Conservation (phyloP, 352 stramenopile species). For the Achlya hypogyna region DNA sequence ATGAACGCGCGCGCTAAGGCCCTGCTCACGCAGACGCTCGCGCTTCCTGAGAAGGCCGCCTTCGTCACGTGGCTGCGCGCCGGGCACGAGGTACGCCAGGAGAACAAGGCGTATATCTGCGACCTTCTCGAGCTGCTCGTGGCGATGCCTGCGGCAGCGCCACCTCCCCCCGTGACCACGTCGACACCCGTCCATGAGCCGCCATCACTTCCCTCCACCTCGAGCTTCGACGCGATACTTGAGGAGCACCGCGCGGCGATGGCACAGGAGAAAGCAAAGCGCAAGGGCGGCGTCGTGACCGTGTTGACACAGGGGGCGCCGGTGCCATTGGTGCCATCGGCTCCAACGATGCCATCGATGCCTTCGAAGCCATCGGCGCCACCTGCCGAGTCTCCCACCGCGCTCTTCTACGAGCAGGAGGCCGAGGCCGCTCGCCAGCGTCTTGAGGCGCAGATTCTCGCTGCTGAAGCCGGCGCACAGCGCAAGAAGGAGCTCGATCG, state of each 20-base stretch:
- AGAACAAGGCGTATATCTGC: slow-evolving; percentile 71
- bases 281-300: too few species aligned
- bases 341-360: background rate
- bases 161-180: too few species aligned
- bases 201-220: too few species aligned
- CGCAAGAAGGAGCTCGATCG: slow-evolving; percentile 31
- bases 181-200: too few species aligned
- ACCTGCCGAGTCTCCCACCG: background rate
- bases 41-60: slow-evolving; percentile 36
- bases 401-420: background rate
- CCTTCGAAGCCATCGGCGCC: background rate
- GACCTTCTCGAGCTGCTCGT: slow-evolving; percentile 80
- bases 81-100: slow-evolving; percentile 83
- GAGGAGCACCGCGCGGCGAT: too few species aligned
- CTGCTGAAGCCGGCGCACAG: slow-evolving; percentile 34
- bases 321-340: background rate
- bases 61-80: slow-evolving; percentile 86
- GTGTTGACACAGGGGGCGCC: too few species aligned
- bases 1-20: slow-evolving; percentile 40
- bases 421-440: slow-evolving; percentile 18
- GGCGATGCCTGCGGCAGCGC: too few species aligned
- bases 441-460: slow-evolving; percentile 18
- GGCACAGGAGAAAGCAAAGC: too few species aligned
- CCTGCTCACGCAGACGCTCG: slow-evolving; percentile 45
- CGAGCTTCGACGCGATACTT: too few species aligned